These are phyloP conservation scores for Amaranthus cruentus DNA, from an alignment of 148 eudicot genomes.

Conservation along the genomic window DNA sequence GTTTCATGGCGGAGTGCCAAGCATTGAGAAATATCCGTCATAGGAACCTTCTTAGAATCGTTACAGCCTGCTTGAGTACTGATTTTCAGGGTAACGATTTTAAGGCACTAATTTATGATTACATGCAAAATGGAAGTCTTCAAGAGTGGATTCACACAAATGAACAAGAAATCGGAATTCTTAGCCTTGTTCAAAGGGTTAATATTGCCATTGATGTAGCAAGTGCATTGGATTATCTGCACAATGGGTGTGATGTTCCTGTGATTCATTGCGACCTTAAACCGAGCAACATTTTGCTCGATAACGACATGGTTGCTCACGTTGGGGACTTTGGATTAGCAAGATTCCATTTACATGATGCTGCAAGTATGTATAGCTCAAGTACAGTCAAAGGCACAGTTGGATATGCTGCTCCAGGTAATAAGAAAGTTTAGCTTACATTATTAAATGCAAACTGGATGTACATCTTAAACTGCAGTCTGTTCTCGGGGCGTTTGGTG, in stretches of 20 bases:
- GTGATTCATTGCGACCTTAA: slow-evolving; percentile 29
- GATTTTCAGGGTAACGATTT: slow-evolving; percentile 26
- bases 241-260: slow-evolving; percentile 20
- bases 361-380: slow-evolving; percentile 15
- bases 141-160: slow-evolving; percentile 20
- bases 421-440: not conserved
- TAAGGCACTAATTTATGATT: slow-evolving; percentile 32
- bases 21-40: slow-evolving; percentile 28
- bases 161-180: not conserved
- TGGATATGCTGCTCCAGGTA: slow-evolving; percentile 33
- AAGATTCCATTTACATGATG: slow-evolving; percentile 5
- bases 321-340: slow-evolving; percentile 30
- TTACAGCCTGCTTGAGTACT: slow-evolving; percentile 29
- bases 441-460: no score
- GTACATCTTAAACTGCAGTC: no score
- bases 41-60: slow-evolving; percentile 23
- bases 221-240: slow-evolving; percentile 22
- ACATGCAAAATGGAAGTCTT: slow-evolving; percentile 29
- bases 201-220: slow-evolving; percentile 27
- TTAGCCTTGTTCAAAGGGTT: slow-evolving; percentile 23
- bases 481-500: no score
- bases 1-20: slow-evolving; percentile 32
- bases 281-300: slow-evolving; percentile 27
- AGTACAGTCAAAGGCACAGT: slow-evolving; percentile 20
- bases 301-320: slow-evolving; percentile 12